These are phyloP conservation scores for Yarrowia galli DNA, from an alignment of 1,139 yeast species.

Conservation along the genomic window DNA sequence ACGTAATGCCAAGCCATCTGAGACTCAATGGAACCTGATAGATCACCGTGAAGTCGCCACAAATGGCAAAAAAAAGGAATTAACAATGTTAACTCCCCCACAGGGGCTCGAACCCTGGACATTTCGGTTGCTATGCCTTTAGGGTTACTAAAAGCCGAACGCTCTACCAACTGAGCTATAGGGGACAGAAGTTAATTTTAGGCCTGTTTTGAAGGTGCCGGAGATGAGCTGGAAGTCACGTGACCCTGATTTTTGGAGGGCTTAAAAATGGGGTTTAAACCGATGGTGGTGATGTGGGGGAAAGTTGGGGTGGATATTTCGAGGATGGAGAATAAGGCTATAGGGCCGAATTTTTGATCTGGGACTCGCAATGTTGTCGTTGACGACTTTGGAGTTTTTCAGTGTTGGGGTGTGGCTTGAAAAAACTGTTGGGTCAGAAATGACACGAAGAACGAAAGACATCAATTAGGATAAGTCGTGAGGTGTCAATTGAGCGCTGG, in stretches of 20 bases:
- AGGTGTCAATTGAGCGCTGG: no score
- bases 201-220: neutral
- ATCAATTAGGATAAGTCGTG: no score
- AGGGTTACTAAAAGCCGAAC: conserved; percentile 56
- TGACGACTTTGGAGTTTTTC: neutral
- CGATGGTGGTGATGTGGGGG: neutral
- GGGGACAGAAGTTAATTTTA: conserved; percentile 46
- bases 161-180: conserved; percentile 60
- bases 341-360: neutral
- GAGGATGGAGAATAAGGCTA: neutral
- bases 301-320: neutral
- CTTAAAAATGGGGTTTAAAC: neutral
- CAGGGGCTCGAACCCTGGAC: conserved; percentile 61
- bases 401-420: no score
- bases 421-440: no score
- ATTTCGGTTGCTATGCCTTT: conserved; percentile 52
- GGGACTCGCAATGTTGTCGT: neutral
- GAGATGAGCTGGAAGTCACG: neutral
- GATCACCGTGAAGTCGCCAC: neutral
- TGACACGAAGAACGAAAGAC: no score
- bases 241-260: neutral
- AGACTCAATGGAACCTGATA: no score
- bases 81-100: conserved; percentile 51
- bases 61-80: conserved; percentile 7
- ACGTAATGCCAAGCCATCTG: no score